Base-by-base conservation (phyloP, 1,284 basidiomycete genomes). In the Pascua sp. region DNA sequence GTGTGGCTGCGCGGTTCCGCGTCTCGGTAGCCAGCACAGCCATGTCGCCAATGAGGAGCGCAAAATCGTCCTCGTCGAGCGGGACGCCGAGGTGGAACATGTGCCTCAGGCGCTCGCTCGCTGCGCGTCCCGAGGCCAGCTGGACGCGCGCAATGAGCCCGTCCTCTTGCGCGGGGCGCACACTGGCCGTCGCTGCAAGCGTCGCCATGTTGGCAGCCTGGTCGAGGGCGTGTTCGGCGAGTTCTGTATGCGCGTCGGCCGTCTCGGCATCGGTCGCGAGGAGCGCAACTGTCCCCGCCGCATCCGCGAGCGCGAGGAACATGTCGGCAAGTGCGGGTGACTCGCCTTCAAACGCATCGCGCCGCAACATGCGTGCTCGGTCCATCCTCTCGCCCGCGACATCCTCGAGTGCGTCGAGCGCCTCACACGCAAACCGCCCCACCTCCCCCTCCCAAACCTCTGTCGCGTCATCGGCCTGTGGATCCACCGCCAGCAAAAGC, bases 181-280 rank as follows among this genome's bases (percentile, higher is more conserved):
- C 56, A 32, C 24, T 32, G 36, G 65, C 59, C 1, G 66, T 55
- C 1, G 66, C 67, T 16, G 70, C 68, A 4, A 73, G 59, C 1
- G 70, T 70, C 1, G 73, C 71, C 74, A 76, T 74, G 57, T 75
- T 73, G 39, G 70, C 71, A 11, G 75, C 74, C 56, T 76, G 56
- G 2, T 74, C 72, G 5, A 76, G 64, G 12, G 75, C 73, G 49
- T 74, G 69, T 53, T 75, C 75, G 41, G 72, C 68, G 5, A 77
- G 59, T 54, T 73, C 73, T 54, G 71, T 59, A 47, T 74, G 66
- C 11, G 49, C 43, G 13, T 77, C 73, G 16, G 72, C 72, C 2
- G 62, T 61, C n/a, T 58, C 55, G 24, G 67, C 43, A 44, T 72
- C 71, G n/a, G 45, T 49, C 13, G 69, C 65, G 37, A 69, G 63